phyloP scores from a whole-genome alignment of 2,329 filamentous ascomycete species.

The Fusarium tanahbumbuense region DNA sequence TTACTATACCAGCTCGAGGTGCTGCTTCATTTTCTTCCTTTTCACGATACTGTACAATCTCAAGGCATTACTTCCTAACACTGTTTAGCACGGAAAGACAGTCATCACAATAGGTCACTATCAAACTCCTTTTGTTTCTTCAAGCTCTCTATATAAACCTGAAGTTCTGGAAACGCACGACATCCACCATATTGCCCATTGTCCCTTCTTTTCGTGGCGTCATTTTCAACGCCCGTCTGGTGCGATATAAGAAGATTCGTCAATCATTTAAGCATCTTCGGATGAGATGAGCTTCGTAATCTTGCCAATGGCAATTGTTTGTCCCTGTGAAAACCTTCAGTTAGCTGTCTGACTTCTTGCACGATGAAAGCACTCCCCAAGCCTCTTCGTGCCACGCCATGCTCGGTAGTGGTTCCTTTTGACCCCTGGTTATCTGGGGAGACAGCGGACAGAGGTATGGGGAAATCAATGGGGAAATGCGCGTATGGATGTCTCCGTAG shows the following conservation, averaged over 20 bases:
- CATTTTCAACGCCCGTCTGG: constrained; percentile 25
- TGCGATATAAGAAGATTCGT: constrained; percentile 27
- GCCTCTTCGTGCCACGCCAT: constrained; percentile 19
- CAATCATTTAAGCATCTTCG: constrained; percentile 48
- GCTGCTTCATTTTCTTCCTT: not conserved
- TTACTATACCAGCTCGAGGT: not conserved
- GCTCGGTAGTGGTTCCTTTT: constrained; percentile 5
- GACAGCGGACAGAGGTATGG: constrained; percentile 17
- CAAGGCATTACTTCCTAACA: not conserved
- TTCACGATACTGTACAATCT: not conserved
- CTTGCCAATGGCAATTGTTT: constrained; percentile 99
- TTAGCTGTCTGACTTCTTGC: constrained; percentile 42
- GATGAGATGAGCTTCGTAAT: constrained; percentile 83
- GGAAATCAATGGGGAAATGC: constrained; percentile 16
- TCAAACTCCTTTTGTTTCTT: constrained; percentile 30
- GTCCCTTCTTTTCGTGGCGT: constrained; percentile 23
- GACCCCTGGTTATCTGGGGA: constrained; percentile 9
- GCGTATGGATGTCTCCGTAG: not conserved
- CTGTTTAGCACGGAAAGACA: not conserved
- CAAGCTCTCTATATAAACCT: constrained; percentile 39
- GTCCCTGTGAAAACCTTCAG: constrained; percentile 70
- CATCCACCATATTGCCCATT: constrained; percentile 39
- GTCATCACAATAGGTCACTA: not conserved
- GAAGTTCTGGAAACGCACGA: constrained; percentile 31
- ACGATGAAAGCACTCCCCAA: constrained; percentile 19